Conservation (phyloP, 805 yeast species). For the Wickerhamiella parazyma region DNA sequence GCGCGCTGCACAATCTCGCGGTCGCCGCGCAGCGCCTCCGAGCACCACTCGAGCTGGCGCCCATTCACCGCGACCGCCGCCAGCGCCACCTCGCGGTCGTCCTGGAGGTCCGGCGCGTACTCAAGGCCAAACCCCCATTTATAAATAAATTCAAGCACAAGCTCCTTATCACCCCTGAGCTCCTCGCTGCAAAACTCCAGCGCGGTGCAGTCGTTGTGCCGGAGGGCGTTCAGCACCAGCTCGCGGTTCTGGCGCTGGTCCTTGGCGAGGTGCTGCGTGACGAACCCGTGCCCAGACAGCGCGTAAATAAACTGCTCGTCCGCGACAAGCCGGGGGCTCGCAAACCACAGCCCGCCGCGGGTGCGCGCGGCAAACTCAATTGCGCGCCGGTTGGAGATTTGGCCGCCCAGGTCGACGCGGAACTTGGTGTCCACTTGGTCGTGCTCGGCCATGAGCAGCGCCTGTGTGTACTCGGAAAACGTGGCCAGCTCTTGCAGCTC, state of each 20-base stretch:
- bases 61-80: background rate
- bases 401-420: background rate
- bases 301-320: background rate
- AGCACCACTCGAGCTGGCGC: background rate
- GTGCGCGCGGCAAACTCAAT: background rate
- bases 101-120: background rate
- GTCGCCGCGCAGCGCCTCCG: background rate
- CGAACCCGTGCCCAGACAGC: background rate
- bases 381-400: background rate
- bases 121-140: background rate
- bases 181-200: background rate
- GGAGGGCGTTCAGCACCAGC: background rate
- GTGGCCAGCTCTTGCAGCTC: background rate
- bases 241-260: background rate
- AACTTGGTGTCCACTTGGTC: background rate
- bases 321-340: background rate
- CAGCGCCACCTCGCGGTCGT: constrained; percentile 1
- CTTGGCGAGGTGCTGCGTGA: background rate
- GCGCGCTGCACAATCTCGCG: background rate
- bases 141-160: background rate
- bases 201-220: background rate
- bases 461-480: background rate
- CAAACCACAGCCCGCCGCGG: background rate
- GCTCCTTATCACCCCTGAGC: background rate
- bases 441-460: background rate